Evolutionary conservation across 306 rosid genomes (phyloP).

Genomic region (Vigna trinervia): DNA sequence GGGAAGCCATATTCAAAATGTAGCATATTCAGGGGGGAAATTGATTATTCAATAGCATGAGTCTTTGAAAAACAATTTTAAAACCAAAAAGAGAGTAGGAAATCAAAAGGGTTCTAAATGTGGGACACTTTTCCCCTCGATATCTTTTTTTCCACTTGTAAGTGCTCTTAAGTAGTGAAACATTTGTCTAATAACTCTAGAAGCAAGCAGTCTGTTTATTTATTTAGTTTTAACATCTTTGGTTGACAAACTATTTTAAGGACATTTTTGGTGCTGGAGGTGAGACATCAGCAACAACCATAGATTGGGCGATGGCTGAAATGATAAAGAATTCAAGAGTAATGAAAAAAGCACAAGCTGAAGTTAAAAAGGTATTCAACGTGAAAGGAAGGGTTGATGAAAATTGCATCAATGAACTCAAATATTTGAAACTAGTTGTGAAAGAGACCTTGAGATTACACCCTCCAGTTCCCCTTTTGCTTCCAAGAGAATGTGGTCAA

Average conservation of each 20-base stretch:
- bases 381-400: slow-evolving; percentile 33
- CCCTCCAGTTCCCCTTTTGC: slow-evolving; percentile 43
- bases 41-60: too few species aligned
- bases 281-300: too few species aligned
- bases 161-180: background rate
- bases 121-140: background rate
- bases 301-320: too few species aligned
- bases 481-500: slow-evolving; percentile 47
- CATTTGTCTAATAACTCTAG: background rate
- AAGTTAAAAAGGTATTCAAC: slow-evolving; percentile 17
- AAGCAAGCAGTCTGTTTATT: background rate
- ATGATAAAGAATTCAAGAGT: background rate
- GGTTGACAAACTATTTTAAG: too few species aligned
- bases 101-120: too few species aligned
- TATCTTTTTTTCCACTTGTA: background rate
- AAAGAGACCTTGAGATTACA: slow-evolving; percentile 52
- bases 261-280: too few species aligned
- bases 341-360: slow-evolving; percentile 2
- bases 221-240: background rate
- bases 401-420: slow-evolving; percentile 22
- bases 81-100: too few species aligned
- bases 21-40: background rate
- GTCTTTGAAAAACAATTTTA: too few species aligned
- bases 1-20: too few species aligned
- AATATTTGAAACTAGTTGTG: slow-evolving; percentile 49